phyloP scores from a whole-genome alignment of 805 yeast genomes.

The Middelhovenomyces tepae region DNA sequence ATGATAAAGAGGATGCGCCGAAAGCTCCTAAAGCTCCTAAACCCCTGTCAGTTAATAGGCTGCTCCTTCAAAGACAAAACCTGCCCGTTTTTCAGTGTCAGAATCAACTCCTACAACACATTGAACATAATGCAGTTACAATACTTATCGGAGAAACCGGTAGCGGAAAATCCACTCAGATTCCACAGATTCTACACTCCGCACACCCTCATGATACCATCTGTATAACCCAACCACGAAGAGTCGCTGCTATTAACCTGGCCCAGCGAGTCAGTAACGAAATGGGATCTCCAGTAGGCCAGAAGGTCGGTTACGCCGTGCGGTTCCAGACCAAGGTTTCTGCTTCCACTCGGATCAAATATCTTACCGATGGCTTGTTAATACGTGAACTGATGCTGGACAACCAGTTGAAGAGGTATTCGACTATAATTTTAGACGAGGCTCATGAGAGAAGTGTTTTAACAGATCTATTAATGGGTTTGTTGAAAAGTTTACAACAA shows the following conservation, averaged over 20 bases:
- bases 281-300: constrained; percentile 66
- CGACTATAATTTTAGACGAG: constrained; percentile 81
- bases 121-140: constrained; percentile 54
- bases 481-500: constrained; percentile 57
- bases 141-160: constrained; percentile 95
- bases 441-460: constrained; percentile 95
- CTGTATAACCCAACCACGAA: constrained; percentile 94
- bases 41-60: too few species aligned
- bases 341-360: constrained; percentile 61
- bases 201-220: constrained; percentile 44
- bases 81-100: constrained; percentile 74
- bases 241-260: constrained; percentile 93
- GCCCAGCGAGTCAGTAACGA: constrained; percentile 92
- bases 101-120: constrained; percentile 48
- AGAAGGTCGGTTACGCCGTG: constrained; percentile 84
- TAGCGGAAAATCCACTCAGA: constrained; percentile 95
- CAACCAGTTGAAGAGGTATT: constrained; percentile 50
- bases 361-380: constrained; percentile 95
- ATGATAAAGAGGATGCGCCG: too few species aligned
- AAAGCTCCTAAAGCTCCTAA: too few species aligned
- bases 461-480: constrained; percentile 85
- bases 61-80: constrained; percentile 44
- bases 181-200: constrained; percentile 77
- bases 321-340: constrained; percentile 71
- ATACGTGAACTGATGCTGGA: constrained; percentile 83